Evolutionary conservation across 2,329 filamentous ascomycete genomes (phyloP).

Genomic region (Aspergillus persii): DNA sequence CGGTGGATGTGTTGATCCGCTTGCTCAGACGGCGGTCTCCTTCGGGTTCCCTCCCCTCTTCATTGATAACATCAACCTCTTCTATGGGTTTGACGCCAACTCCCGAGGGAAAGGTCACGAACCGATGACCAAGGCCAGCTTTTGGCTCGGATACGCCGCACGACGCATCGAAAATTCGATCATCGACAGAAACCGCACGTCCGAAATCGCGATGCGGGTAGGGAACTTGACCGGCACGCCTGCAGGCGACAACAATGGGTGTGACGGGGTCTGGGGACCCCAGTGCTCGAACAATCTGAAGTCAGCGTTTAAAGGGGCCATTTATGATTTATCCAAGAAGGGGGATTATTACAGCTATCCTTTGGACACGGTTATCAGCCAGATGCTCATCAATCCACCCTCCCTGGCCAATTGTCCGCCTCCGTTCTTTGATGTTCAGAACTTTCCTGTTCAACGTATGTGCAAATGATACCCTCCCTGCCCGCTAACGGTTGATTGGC

Average conservation of each 20-base stretch:
- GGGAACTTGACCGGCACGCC: constrained; percentile 38
- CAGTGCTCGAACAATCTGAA: constrained; percentile 34
- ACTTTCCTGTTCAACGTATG: constrained; percentile 35
- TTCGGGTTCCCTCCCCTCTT: constrained; percentile 37
- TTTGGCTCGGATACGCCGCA: constrained; percentile 36
- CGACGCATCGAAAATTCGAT: constrained; percentile 24
- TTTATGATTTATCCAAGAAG: constrained; percentile 27
- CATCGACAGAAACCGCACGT: constrained; percentile 34
- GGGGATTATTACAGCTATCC: constrained; percentile 29
- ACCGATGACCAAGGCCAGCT: constrained; percentile 37
- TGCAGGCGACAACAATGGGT: constrained; percentile 35
- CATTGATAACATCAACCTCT: constrained; percentile 31
- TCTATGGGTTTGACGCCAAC: constrained; percentile 36
- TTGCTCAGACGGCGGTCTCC: constrained; percentile 36
- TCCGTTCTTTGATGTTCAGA: constrained; percentile 32
- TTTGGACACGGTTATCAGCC: constrained; percentile 27
- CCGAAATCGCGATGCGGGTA: constrained; percentile 36
- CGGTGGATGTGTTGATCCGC: constrained; percentile 35
- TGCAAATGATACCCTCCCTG: not conserved
- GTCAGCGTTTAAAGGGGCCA: constrained; percentile 21
- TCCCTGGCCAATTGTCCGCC: constrained; percentile 28
- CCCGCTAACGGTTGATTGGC: not conserved
- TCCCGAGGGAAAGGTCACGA: constrained; percentile 29
- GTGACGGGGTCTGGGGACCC: constrained; percentile 37
- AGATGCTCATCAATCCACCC: constrained; percentile 26